Conservation (phyloP, 148 eudicot species). For the Beta vulgaris region DNA sequence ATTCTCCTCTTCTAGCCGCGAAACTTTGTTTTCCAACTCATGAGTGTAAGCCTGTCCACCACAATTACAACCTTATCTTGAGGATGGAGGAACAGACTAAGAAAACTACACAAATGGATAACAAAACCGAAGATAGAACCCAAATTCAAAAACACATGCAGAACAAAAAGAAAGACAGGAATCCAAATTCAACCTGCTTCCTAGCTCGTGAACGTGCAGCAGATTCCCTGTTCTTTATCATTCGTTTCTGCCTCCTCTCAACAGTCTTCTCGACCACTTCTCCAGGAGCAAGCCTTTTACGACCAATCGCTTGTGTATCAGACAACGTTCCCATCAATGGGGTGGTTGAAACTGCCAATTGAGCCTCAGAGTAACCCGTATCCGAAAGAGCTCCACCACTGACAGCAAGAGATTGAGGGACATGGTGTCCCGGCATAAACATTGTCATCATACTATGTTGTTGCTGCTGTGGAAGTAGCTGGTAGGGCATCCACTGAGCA, state of each 20-base stretch:
- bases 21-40: constrained; percentile 90
- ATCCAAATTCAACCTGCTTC: constrained; percentile 59
- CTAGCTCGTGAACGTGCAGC: constrained; percentile 98
- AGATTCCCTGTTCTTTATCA: constrained; percentile 96
- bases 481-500: constrained; percentile 56
- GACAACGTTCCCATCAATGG: constrained; percentile 65
- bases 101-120: background rate
- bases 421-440: constrained; percentile 61
- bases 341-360: constrained; percentile 59
- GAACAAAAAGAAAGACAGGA: background rate
- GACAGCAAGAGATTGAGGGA: constrained; percentile 44
- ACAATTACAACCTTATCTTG: constrained; percentile 6
- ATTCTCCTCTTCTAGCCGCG: constrained; percentile 89
- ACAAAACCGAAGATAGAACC: background rate
- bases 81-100: background rate
- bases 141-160: background rate
- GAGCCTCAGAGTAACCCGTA: constrained; percentile 48
- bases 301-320: constrained; percentile 67
- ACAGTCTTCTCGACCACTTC: constrained; percentile 80
- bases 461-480: constrained; percentile 40
- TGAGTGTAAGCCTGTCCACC: constrained; percentile 83
- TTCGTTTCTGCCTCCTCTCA: constrained; percentile 94
- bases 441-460: constrained; percentile 51
- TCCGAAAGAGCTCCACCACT: constrained; percentile 53
- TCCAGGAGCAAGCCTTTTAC: constrained; percentile 70